phyloP scores from a whole-genome alignment of 129 eudicot species.

The Arctium lappa region DNA sequence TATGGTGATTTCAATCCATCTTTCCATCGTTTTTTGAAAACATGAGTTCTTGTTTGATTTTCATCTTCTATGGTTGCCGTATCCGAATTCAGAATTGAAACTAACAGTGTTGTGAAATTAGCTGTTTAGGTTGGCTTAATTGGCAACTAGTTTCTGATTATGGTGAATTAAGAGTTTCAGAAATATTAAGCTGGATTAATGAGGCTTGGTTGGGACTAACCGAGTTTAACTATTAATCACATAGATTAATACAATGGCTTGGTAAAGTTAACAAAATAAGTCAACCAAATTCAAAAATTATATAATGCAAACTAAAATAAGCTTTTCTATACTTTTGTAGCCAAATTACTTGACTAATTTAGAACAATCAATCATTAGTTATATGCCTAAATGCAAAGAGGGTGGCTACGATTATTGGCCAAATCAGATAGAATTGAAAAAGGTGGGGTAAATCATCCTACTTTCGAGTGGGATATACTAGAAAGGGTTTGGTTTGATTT shows the following conservation, averaged over 20 bases:
- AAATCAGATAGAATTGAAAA: neutral
- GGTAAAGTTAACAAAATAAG: neutral
- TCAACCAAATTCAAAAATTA: neutral
- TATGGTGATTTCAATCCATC: neutral
- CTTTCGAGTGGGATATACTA: neutral
- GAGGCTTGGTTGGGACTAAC: neutral
- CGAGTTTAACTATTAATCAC: neutral
- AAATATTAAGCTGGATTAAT: neutral
- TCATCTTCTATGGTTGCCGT: neutral
- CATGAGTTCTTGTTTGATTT: neutral
- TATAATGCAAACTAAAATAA: neutral
- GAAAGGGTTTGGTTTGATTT: neutral
- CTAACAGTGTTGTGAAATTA: neutral
- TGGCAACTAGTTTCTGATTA: neutral
- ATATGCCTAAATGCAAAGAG: neutral
- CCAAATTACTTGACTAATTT: neutral
- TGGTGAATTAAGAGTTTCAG: neutral
- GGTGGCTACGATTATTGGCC: neutral
- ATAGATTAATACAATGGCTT: neutral
- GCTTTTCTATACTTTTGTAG: neutral
- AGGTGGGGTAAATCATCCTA: neutral
- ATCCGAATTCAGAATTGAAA: slow-evolving; percentile 1
- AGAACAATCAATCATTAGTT: neutral
- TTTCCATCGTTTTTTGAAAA: neutral
- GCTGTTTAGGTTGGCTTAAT: neutral